Base-by-base conservation (phyloP, 2,329 filamentous ascomycete species). In the Xylaria sp. region DNA sequence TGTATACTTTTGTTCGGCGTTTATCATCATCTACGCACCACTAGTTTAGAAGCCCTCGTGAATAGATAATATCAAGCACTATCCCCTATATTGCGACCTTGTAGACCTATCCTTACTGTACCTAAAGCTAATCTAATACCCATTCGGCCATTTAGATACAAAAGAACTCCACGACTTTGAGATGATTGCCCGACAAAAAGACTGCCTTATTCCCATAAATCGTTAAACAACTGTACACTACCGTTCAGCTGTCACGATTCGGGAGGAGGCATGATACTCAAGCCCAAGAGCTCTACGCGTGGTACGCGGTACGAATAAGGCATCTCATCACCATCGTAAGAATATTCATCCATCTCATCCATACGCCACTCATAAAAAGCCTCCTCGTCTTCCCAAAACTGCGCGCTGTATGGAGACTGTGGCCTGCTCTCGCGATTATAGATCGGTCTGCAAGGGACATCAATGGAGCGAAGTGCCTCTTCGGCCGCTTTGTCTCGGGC, bases 311-410 rank as follows among this genome's bases (percentile, higher is more conserved):
- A 14, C 14, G 1, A 12, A 17, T 42, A 2, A 17, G 3, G 11
- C 34, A 36, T 12, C 3, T 42, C 39, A 42, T 42, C 11, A 11
- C 2, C 11, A 42, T 42, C 11, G 2, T 11, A 14, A 36, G 34
- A 36, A 36, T 7, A 7, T 6, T 36, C 39, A 42, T 14, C n/a
- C n/a, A n/a, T 14, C 39, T 14, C 14, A 42, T 14, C 9, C 39
- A 42, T 42, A 36, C 34, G 34, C 8, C 4, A 4, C 48, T 53
- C 50, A 17, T 59, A 2, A 19, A 34, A 47, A 9, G 1, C 62
- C 12, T 70, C 62, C 14, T 56, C 11, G 5, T 70, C 68, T 21
- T 69, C 55, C n/a, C 8, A 24, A 45, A 63, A 70, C 56, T 59
- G 45, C 39, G 65, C 55, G 42, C 27, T 65, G 36, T 61, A 70